phyloP scores from a whole-genome alignment of 2,329 filamentous ascomycete species.

The Curvularia eragrostidis region DNA sequence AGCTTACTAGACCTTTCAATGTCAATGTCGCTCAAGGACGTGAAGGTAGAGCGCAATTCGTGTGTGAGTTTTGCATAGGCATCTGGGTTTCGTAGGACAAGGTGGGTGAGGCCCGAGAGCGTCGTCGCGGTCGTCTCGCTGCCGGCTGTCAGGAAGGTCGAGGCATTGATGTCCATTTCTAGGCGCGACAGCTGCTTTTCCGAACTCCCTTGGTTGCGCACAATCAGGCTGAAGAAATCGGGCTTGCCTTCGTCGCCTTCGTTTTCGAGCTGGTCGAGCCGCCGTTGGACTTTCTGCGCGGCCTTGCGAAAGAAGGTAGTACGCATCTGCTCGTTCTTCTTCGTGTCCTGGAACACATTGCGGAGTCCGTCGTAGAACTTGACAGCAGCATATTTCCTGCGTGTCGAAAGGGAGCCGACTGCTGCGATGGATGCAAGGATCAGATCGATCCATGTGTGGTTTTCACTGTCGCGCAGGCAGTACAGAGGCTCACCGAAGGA shows the following conservation, averaged over 20 bases:
- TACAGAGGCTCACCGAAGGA: slow-evolving; percentile 42
- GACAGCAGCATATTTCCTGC: slow-evolving; percentile 28
- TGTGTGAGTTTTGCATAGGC: slow-evolving; percentile 28
- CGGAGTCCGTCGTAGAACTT: slow-evolving; percentile 23
- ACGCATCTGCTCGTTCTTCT: slow-evolving; percentile 15
- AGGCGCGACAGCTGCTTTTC: slow-evolving; percentile 26
- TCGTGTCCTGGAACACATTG: slow-evolving; percentile 20
- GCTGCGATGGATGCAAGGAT: slow-evolving; percentile 23
- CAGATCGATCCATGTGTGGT: slow-evolving; percentile 41
- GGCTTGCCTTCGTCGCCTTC: slow-evolving; percentile 18
- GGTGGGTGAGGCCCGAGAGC: slow-evolving; percentile 52
- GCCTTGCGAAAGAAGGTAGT: slow-evolving; percentile 26
- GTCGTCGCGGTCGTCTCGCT: slow-evolving; percentile 57
- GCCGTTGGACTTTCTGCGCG: slow-evolving; percentile 23
- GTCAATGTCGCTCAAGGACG: slow-evolving; percentile 28
- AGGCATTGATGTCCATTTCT: slow-evolving; percentile 48
- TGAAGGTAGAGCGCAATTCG: slow-evolving; percentile 37
- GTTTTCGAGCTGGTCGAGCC: slow-evolving; percentile 25
- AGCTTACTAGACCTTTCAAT: slow-evolving; percentile 35
- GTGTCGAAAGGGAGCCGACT: slow-evolving; percentile 20
- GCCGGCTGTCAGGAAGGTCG: slow-evolving; percentile 51
- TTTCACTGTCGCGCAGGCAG: slow-evolving; percentile 37
- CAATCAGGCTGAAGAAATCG: slow-evolving; percentile 39
- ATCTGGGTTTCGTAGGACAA: slow-evolving; percentile 42
- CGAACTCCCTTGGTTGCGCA: slow-evolving; percentile 27